Evolutionary conservation across 306 rosid species (phyloP), one percentile per base, ranked within the genome.

Genomic region (Prunus davidiana): DNA sequence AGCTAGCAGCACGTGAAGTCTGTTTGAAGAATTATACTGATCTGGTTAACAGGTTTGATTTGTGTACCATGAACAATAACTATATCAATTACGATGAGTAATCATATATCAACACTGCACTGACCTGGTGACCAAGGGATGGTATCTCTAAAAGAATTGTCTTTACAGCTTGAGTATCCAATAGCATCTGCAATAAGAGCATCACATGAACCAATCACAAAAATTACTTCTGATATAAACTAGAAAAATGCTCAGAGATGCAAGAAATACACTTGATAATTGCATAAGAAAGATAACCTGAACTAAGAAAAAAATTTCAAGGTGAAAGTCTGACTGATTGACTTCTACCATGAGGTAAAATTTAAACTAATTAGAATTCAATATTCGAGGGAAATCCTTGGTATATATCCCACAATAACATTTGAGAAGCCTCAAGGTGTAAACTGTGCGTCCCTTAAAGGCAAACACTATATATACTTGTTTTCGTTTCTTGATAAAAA

Each of bases 161-260:
- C 91, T 95, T 95, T 49, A 95, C 99, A 67, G 97, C 99, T 90
- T 95, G 99, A 67, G 99, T 92, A 82, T 95, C 97, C 91, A 95
- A 75, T 71, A 95, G 79, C 99, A 95, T 95, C 99, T 95, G 96
- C 80, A 85, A 80, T 66, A 84, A 76, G 72, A 76, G 41, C 79
- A 57, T 61, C 38, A 57, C 69, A 71, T 22, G 13, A 82, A 80
- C 74, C 38, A 69, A 43, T 45, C 76, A 67, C 47, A 47, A 75
- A 67, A 66, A 32, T 58, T 70, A 46, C 67, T 55, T 56, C 15
- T 6, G 45, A n/a, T 64, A 71, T 67, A 76, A 63, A 63, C 67
- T 63, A 63, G 12, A 30, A 30, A 30, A 63, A 3, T 63, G 24
- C 13, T 63, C n/a, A 6, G 45, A 30, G 20, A 5, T 4, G 25